Percentiles rank a stretch among this genome's conserved stretches.
Evolutionary conservation across 2,329 filamentous ascomycete species (phyloP).

Genomic region (Cytospora leucostoma): DNA sequence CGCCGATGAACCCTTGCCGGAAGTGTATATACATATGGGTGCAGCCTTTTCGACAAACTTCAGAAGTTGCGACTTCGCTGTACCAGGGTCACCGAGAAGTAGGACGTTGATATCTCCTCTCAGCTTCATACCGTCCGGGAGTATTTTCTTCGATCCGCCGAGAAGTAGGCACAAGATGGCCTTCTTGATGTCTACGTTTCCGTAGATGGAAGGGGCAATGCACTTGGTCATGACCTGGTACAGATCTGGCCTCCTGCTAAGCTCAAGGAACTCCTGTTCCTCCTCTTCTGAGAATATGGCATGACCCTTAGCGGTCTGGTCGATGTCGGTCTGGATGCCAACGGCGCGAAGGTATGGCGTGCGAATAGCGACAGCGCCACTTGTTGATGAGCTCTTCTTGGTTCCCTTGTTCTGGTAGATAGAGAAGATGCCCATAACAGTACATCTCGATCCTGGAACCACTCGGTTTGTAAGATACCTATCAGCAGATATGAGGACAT

Average conservation of each 20-base stretch:
- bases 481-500: conserved; percentile 95
- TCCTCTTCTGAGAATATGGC: conserved; percentile 90
- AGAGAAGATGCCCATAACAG: conserved; percentile 95
- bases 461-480: conserved; percentile 94
- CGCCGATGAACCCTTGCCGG: conserved; percentile 95
- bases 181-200: conserved; percentile 95
- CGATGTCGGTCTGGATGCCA: conserved; percentile 86
- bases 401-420: conserved; percentile 93
- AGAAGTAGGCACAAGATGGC: conserved; percentile 91
- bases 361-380: conserved; percentile 87
- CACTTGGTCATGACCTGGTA: conserved; percentile 88
- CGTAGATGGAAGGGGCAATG: conserved; percentile 96
- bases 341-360: conserved; percentile 94
- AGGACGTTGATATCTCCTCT: conserved; percentile 98
- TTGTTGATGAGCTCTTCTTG: conserved; percentile 62
- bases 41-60: conserved; percentile 98
- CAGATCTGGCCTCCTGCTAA: conserved; percentile 89
- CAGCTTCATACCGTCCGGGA: conserved; percentile 96
- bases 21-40: conserved; percentile 97
- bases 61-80: conserved; percentile 92
- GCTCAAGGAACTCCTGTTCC: conserved; percentile 91
- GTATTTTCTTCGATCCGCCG: conserved; percentile 94
- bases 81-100: conserved; percentile 94
- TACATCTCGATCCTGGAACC: conserved; percentile 91
- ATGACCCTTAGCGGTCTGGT: conserved; percentile 84